Conservation (phyloP, 2,329 filamentous ascomycete genomes). For the Cyphellophora europaea region DNA sequence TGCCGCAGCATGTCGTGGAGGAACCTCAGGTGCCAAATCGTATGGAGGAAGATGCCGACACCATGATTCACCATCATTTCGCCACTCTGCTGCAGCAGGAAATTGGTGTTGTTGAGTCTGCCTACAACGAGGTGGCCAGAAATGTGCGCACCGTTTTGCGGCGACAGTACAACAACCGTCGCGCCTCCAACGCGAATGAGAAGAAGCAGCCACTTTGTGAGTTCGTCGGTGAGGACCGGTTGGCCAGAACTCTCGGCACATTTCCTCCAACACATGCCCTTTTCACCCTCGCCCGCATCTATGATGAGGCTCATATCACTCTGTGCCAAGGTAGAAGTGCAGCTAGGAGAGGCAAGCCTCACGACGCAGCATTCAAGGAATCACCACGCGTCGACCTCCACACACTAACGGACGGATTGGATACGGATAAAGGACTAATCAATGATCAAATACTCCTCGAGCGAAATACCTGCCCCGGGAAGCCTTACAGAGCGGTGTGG, state of each 20-base stretch:
- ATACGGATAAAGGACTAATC: constrained; percentile 2
- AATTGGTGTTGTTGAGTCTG: constrained; percentile 6
- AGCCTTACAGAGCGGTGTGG: constrained; percentile 4
- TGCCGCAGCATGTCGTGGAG: too few species aligned
- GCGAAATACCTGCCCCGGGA: constrained; percentile 1
- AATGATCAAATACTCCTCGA: constrained; percentile 10
- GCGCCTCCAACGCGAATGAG: constrained; percentile 4
- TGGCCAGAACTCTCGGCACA: constrained; percentile 7
- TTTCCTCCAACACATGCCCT: constrained; percentile 6
- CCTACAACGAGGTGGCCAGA: constrained; percentile 7
- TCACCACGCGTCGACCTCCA: constrained; percentile 10
- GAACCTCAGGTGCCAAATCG: too few species aligned
- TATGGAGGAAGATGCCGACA: constrained; percentile 4
- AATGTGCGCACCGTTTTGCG: constrained; percentile 12
- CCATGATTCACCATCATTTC: constrained; percentile 6
- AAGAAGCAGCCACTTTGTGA: constrained; percentile 8
- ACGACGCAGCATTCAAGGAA: constrained; percentile 7
- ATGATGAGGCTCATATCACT: constrained; percentile 13
- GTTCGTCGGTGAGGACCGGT: constrained; percentile 6
- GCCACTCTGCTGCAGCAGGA: constrained; percentile 4
- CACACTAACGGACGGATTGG: constrained; percentile 6
- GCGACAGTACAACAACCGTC: constrained; percentile 9
- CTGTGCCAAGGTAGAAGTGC: constrained; percentile 8
- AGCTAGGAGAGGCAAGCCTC: constrained; percentile 4
- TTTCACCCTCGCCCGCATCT: constrained; percentile 14